These are phyloP conservation scores for Penicillium italicum DNA, from an alignment of 2,329 filamentous ascomycete genomes.

Conservation along the genomic window DNA sequence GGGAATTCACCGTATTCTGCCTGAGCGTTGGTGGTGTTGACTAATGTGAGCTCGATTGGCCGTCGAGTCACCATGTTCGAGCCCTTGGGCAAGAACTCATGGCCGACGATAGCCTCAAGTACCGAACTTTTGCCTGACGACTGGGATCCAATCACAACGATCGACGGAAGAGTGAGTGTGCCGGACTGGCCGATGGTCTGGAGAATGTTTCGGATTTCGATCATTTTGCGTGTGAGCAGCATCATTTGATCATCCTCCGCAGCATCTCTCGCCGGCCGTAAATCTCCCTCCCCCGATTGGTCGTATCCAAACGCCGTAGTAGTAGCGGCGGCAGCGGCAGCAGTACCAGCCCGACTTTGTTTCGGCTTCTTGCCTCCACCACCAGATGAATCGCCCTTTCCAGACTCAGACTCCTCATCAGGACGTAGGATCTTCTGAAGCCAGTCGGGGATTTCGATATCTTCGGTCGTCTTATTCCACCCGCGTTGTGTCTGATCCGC, in stretches of 20 bases:
- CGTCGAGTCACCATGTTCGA: constrained; percentile 96
- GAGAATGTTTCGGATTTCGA: constrained; percentile 90
- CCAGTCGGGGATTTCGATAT: constrained; percentile 71
- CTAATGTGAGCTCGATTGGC: constrained; percentile 90
- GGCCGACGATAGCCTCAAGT: constrained; percentile 91
- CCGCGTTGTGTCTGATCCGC: constrained; percentile 75
- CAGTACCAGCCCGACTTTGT: constrained; percentile 54
- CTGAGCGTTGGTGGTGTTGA: constrained; percentile 85
- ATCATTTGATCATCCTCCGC: constrained; percentile 98
- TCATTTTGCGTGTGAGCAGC: constrained; percentile 98
- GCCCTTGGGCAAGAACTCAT: constrained; percentile 97
- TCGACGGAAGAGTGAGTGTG: constrained; percentile 83
- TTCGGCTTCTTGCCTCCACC: constrained; percentile 51
- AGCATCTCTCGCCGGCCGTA: constrained; percentile 58
- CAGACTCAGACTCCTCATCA: constrained; percentile 58
- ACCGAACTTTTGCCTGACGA: constrained; percentile 98
- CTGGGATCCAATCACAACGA: constrained; percentile 98
- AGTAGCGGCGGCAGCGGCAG: constrained; percentile 65
- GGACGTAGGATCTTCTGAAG: constrained; percentile 66
- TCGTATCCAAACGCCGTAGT: constrained; percentile 78
- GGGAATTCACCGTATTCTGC: constrained; percentile 96
- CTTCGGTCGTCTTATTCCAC: constrained; percentile 79
- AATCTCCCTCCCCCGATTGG: constrained; percentile 60
- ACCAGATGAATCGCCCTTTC: constrained; percentile 41
- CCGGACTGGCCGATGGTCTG: constrained; percentile 90